Evolutionary conservation across 768 basidiomycete species (phyloP).

Genomic region (Serendipita sp.): DNA sequence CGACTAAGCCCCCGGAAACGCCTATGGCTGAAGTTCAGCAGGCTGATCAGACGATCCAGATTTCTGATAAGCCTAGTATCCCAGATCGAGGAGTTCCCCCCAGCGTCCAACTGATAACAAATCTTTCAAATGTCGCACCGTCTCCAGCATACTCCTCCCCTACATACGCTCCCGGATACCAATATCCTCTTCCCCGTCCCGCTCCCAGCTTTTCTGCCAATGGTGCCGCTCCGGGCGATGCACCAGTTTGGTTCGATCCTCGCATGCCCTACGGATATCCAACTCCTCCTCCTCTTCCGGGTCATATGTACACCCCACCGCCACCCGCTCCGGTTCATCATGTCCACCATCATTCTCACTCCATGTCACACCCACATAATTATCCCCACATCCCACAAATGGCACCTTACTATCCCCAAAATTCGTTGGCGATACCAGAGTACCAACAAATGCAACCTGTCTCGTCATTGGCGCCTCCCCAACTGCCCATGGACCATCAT

Average conservation of each 20-base stretch:
- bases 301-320: neutral
- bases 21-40: too few relatives aligned
- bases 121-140: neutral
- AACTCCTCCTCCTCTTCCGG: neutral
- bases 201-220: neutral
- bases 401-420: neutral
- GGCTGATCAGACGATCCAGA: too few relatives aligned
- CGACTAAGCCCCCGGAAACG: too few relatives aligned
- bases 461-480: neutral
- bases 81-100: neutral
- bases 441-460: neutral
- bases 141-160: conserved; percentile 3
- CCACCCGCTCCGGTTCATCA: neutral
- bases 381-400: neutral
- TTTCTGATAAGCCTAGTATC: too few relatives aligned
- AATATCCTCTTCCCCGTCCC: neutral
- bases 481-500: neutral
- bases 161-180: neutral
- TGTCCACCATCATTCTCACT: conserved; percentile 1
- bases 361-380: neutral
- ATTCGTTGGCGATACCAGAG: neutral
- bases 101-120: neutral
- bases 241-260: conserved; percentile 1
- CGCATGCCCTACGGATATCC: conserved; percentile 6
- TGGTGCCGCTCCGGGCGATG: neutral